Evolutionary conservation across 1,284 basidiomycete species (phyloP).

Genomic region (Cryptococcus depauperatus): DNA sequence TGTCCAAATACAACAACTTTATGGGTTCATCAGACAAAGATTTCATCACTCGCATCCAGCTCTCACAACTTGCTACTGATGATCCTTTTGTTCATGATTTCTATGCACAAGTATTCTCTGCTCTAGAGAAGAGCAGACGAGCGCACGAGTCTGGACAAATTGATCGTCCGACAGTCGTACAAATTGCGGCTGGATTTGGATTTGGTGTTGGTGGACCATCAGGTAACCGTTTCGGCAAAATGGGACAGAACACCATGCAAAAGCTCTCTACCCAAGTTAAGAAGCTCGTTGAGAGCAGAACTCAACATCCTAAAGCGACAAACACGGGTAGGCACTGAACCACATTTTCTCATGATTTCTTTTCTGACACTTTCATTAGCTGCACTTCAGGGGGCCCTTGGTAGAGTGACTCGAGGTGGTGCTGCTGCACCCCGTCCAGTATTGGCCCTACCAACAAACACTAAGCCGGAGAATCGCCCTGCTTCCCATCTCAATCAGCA

Average conservation of each 20-base stretch:
- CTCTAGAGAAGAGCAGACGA: constrained; percentile 66
- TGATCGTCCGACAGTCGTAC: constrained; percentile 64
- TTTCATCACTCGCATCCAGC: constrained; percentile 98
- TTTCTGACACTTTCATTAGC: constrained; percentile 19
- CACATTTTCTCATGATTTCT: not conserved
- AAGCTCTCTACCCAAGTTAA: constrained; percentile 97
- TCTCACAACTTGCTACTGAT: constrained; percentile 90
- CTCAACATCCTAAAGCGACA: constrained; percentile 74
- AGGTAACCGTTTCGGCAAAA: constrained; percentile 60
- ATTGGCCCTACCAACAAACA: constrained; percentile 63
- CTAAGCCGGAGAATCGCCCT: constrained; percentile 44
- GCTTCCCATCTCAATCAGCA: constrained; percentile 33
- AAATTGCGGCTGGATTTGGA: constrained; percentile 65
- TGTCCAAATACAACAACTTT: constrained; percentile 93
- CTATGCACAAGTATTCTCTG: constrained; percentile 92
- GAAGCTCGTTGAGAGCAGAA: constrained; percentile 85
- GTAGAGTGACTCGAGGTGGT: constrained; percentile 70
- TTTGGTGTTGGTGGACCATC: constrained; percentile 63
- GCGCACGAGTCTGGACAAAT: constrained; percentile 49
- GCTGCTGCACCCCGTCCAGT: constrained; percentile 86
- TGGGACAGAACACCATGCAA: constrained; percentile 67
- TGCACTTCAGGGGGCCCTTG: constrained; percentile 84
- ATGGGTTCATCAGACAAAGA: constrained; percentile 93
- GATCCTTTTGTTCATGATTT: constrained; percentile 98
- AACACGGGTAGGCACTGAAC: constrained; percentile 53